Percentiles rank a stretch among this genome's conserved stretches.
These are phyloP conservation scores for Linderina pennispora DNA, from an alignment of 192 early-diverging fungal genomes.

Conservation along the genomic window DNA sequence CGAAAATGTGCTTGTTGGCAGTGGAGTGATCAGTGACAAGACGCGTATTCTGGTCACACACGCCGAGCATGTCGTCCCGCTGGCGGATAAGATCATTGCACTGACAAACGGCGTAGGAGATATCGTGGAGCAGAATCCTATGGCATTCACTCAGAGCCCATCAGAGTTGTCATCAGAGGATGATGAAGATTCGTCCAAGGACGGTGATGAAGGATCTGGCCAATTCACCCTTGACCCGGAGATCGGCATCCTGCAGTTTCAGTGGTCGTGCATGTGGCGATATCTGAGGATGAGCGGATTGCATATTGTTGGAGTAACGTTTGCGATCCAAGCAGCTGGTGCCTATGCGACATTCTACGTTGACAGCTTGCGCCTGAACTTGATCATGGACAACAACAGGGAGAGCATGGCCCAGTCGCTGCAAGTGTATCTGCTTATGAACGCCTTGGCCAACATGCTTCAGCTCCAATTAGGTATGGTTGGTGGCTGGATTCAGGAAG, in stretches of 20 bases:
- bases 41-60: constrained; percentile 33
- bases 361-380: constrained; percentile 2
- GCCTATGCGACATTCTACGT: constrained; percentile 9
- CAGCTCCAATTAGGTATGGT: not conserved
- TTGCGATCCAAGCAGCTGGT: constrained; percentile 2
- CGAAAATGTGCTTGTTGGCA: constrained; percentile 16
- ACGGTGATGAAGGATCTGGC: no score
- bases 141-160: not conserved
- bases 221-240: constrained; percentile 8
- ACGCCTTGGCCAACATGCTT: constrained; percentile 1
- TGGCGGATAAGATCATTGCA: constrained; percentile 16
- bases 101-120: constrained; percentile 1
- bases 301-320: not conserved
- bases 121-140: not conserved
- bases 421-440: not conserved
- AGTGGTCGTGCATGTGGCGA: not conserved
- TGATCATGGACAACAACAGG: not conserved
- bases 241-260: not conserved
- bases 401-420: not conserved
- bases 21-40: constrained; percentile 15
- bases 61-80: constrained; percentile 29
- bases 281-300: constrained; percentile 9
- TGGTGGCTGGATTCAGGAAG: not conserved
- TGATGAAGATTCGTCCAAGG: no score
- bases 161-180: not conserved